Evolutionary conservation across 805 yeast genomes (phyloP), one percentile per base, ranked within the genome.

Genomic region (Metschnikowia aberdeeniae): DNA sequence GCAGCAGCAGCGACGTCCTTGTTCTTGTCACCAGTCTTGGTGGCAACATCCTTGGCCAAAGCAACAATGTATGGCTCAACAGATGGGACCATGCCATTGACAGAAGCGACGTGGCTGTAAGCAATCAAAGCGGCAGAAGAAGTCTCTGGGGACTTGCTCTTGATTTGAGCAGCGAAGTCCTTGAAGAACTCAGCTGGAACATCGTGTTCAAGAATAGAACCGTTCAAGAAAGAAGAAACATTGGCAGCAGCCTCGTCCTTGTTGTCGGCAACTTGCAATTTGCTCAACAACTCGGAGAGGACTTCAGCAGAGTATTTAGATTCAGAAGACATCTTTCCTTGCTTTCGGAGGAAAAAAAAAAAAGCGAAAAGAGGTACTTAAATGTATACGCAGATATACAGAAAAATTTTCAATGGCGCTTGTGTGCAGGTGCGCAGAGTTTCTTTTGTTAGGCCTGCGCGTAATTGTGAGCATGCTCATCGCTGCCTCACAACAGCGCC

Each of bases 161-260:
- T 74, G 63, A 92, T 76, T 58, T 93, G 82, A 62, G 78, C 79
- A 67, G 78, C 75, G 68, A 93, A 81, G 68, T 84, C 80, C 53
- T 70, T 72, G 72, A 92, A 88, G 81, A 92, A 89, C 63, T 80
- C 82, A 63, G 75, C 83, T 63, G 99, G 98, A 58, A 89, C 93
- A 75, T 92, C 98, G 74, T 93, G 98, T 78, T 93, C 99, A 70
- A 92, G 90, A 75, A 90, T 89, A 66, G 92, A 87, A 59, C 97
- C 95, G 76, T 92, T 92, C 73, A 93, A 80, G 80, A 93, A 90
- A 53, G 93, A 80, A 56, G 98, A 81, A 62, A 93, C 87, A 68
- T 87, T 88, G 62, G 85, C 70, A 65, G 97, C 93, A 68, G 95
- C 90, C 66, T 80, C 82, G 52, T 80, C 82, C 70, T 90, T 82